Evolutionary conservation across 768 basidiomycete species (phyloP), one percentile per base, ranked within the genome.

Genomic region (Mycena venus): DNA sequence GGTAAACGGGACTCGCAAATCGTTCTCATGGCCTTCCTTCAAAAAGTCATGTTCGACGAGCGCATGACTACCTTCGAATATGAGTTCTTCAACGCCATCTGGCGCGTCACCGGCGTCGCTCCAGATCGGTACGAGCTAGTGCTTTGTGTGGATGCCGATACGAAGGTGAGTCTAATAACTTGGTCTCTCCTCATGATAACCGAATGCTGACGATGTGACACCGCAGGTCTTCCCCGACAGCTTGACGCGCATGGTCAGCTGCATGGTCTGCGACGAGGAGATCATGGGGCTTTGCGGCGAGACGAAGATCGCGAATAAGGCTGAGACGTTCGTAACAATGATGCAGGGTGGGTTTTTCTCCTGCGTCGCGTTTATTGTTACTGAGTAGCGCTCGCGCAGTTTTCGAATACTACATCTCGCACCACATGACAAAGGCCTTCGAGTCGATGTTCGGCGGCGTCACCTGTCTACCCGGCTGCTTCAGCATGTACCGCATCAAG

Each of bases 1-100:
- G 98, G 98, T 59, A 99, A 99, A 85, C 98, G 98, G 75, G 98
- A 99, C 86, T 95, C 93, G 81, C 98, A 99, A 84, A 97, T 99
- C 79, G 94, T 99, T 62, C 87, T 99, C 73, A 99, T 99, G 98
- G 90, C 90, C 23, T 99, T 99, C 89, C 87, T 99, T 82, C 98
- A 99, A 84, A 99, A 98, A 83, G 97, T 99, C 79, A 98, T 99
- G 97, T 99, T 99, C 78, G 98, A 99, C 84, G 98, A 99, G 87
- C 92, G 98, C 64, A 99, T 99, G 98, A 98, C 98, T 74, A 98
- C 96, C 67, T 97, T 99, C 82, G 98, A 99, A 86, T 99, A 99
- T 83, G 98, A 99, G 85, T 99, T 99, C 84, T 99, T 99, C 92
- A 99, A 99, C 84, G 93, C 96, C 65, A 88, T 99, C 23, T 99